Evolutionary conservation across 2,329 filamentous ascomycete species (phyloP), one percentile per base, ranked within the genome.

Genomic region (Alternaria panax): DNA sequence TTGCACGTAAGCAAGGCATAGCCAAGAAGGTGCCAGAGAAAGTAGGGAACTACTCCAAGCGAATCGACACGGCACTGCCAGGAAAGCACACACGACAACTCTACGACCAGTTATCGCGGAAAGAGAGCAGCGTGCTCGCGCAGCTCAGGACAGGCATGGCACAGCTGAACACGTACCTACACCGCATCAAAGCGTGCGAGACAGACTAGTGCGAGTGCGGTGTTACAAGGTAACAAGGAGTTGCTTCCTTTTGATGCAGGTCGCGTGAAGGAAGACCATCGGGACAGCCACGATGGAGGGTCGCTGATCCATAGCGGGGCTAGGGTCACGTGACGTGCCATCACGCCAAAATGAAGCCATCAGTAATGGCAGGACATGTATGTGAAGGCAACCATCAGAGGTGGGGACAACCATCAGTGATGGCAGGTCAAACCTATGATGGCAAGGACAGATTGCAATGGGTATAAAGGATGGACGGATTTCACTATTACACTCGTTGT

Each of bases 121-220:
- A 59, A 51, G 51, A 54, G 41, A 52, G 45, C 20, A 59, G 57
- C 38, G 51, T 59, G 16, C 57, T 59, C 30, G 38, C 57, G 18
- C 57, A 59, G 51, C 51, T 59, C 36, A 55, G 51, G 47, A 59
- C 51, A 59, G 57, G 57, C 45, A 59, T 59, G 40, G 57, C 51
- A 59, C 36, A 52, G 46, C 51, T 59, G 11, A 59, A 59, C 51
- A 55, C 51, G 40, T 59, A 59, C 41, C 57, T 43, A 51, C 24
- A 59, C 51, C 38, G 52, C 20, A 59, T 59, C 20, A 59, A 52
- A 59, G 57, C 57, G 3, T 59, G 12, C 7, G 27, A 25, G 2
- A 59, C 36, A 55, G 57, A 59, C 46, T 45, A 59, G 38, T 59
- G 51, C 25, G 51, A 54, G 9, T 27, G 25, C 8, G 9, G 3